phyloP scores from a whole-genome alignment of 2,329 filamentous ascomycete genomes.

The Phialocephala sp. region DNA sequence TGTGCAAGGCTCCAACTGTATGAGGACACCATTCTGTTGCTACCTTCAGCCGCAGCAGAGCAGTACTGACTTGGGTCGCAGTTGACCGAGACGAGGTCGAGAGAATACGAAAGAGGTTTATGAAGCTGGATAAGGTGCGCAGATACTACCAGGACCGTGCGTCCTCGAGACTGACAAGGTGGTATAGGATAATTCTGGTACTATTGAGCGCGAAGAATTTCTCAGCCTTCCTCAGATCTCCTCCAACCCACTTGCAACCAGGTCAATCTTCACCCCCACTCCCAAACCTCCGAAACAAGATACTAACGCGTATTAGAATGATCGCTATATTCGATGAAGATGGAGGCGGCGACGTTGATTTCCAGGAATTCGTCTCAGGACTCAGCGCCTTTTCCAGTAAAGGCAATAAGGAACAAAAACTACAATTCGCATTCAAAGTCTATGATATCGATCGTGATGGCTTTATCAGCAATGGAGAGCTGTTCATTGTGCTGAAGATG shows the following conservation, averaged over 20 bases:
- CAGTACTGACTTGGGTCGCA: constrained; percentile 47
- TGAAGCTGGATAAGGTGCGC: constrained; percentile 96
- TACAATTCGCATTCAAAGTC: constrained; percentile 97
- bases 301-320: constrained; percentile 66
- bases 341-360: constrained; percentile 96
- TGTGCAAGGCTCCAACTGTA: constrained; percentile 96
- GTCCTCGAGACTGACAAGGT: constrained; percentile 12
- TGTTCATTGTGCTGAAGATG: constrained; percentile 99
- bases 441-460: constrained; percentile 99
- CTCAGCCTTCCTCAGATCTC: constrained; percentile 96
- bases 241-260: constrained; percentile 94
- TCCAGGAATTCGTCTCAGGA: constrained; percentile 97
- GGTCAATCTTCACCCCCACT: constrained; percentile 53
- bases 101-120: constrained; percentile 92
- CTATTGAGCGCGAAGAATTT: constrained; percentile 98
- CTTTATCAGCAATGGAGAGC: constrained; percentile 97
- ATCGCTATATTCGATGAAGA: constrained; percentile 99
- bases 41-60: constrained; percentile 3
- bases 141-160: not conserved
- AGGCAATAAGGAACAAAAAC: constrained; percentile 98
- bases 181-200: constrained; percentile 89
- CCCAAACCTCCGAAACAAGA: not conserved
- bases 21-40: constrained; percentile 29
- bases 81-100: constrained; percentile 98
- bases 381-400: constrained; percentile 96